Conservation (phyloP, 1,284 basidiomycete genomes). For the Austropuccinia psidii region DNA sequence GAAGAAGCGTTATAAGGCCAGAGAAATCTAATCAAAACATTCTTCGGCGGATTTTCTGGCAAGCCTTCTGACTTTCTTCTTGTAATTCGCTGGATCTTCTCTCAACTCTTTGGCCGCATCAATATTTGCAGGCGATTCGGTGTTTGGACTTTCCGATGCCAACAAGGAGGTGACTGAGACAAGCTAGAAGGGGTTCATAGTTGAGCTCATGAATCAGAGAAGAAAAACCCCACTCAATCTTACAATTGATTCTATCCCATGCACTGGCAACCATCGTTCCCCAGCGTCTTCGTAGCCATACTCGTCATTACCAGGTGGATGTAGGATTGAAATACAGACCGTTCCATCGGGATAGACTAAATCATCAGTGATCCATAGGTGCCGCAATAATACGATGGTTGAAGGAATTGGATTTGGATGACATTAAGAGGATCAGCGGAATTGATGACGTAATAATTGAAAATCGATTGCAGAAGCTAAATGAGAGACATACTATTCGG, state of each 20-base stretch:
- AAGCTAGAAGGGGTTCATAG: slow-evolving; percentile 9
- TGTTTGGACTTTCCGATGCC: slow-evolving; percentile 27
- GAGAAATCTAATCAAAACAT: slow-evolving; percentile 57
- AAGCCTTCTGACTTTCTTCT: slow-evolving; percentile 83
- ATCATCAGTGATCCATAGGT: background rate
- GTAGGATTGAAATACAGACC: slow-evolving; percentile 46
- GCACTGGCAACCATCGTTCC: slow-evolving; percentile 95
- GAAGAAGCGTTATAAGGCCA: no score
- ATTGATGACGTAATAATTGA: slow-evolving; percentile 18
- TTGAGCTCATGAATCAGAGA: background rate
- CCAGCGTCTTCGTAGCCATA: slow-evolving; percentile 97
- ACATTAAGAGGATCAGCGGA: background rate
- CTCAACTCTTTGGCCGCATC: slow-evolving; percentile 51
- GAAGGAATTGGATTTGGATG: background rate
- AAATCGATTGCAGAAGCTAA: no score
- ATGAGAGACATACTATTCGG: slow-evolving; percentile 53
- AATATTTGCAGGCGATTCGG: slow-evolving; percentile 24
- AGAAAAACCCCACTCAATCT: slow-evolving; percentile 46
- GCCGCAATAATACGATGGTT: background rate
- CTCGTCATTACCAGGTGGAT: slow-evolving; percentile 92
- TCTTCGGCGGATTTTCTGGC: slow-evolving; percentile 78
- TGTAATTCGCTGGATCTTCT: slow-evolving; percentile 57
- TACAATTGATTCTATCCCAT: slow-evolving; percentile 93
- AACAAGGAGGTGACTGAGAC: slow-evolving; percentile 24
- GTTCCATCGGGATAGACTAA: slow-evolving; percentile 51